phyloP scores from a whole-genome alignment of 2,329 filamentous ascomycete species.

The Xylariaceae sp. region DNA sequence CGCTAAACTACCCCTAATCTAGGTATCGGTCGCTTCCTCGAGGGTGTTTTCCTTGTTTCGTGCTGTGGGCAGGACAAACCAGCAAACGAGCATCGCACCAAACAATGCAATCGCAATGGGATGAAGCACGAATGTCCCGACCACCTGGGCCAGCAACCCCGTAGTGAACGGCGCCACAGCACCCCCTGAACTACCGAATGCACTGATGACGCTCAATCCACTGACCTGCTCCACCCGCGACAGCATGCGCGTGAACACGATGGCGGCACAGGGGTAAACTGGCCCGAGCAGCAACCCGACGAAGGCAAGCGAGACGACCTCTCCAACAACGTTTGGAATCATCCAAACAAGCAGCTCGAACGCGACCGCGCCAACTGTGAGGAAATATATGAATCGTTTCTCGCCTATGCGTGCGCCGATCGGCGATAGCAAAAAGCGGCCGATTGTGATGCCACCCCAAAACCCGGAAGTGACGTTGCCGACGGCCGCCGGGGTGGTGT shows the following conservation, averaged over 20 bases:
- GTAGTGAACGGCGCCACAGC: conserved; percentile 63
- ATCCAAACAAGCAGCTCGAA: conserved; percentile 77
- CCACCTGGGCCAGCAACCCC: conserved; percentile 56
- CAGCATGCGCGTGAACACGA: conserved; percentile 58
- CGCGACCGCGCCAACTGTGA: conserved; percentile 55
- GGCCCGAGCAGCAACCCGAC: conserved; percentile 73
- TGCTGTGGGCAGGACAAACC: conserved; percentile 54
- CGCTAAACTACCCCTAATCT: too few relatives aligned
- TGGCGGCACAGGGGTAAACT: conserved; percentile 68
- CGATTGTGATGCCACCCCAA: conserved; percentile 69
- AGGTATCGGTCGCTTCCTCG: too few relatives aligned
- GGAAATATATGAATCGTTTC: conserved; percentile 59
- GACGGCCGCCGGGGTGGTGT: conserved; percentile 63
- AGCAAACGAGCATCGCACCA: conserved; percentile 59
- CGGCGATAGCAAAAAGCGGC: conserved; percentile 65
- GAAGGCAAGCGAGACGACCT: conserved; percentile 62
- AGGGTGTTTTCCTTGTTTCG: conserved; percentile 41
- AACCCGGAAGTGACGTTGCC: conserved; percentile 74
- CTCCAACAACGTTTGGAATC: conserved; percentile 67
- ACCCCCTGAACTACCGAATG: conserved; percentile 64
- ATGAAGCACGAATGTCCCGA: conserved; percentile 59
- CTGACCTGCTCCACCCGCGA: conserved; percentile 55
- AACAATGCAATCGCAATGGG: conserved; percentile 65
- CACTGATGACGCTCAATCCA: conserved; percentile 62
- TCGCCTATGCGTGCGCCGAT: conserved; percentile 65